Evolutionary conservation across 1,284 basidiomycete genomes (phyloP), one percentile per base, ranked within the genome.

Genomic region (Meira nashicola): DNA sequence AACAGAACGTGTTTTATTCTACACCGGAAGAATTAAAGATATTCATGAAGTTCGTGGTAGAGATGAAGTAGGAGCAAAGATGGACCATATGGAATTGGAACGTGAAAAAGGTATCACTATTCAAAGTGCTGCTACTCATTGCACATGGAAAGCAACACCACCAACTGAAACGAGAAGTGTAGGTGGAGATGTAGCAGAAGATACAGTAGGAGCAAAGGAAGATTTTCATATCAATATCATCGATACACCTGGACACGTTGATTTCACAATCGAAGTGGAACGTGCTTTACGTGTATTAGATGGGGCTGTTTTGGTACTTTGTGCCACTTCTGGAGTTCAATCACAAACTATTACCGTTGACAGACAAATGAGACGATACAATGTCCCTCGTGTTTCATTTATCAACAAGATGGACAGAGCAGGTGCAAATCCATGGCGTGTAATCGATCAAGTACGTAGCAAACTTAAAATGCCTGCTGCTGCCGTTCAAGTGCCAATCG

Each of bases 341-440:
- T 88, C 89, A 80, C 95, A 99, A 85, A 98, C 95, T 1, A 98
- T 94, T 54, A 99, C 95, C 9, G 95, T 99, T 54, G 95, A 98
- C 81, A 84, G 95, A 66, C 95, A 98, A 83, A 98, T 98, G 95
- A 84, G 90, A 68, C 86, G 95, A 44, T 98, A 98, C 68, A 66
- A 78, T 87, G 92, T 99, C 62, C 95, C 95, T 59, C 85, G 95
- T 55, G 84, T 98, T 62, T 94, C 92, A 0, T 99, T 98, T 78
- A 88, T 99, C 78, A 99, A 98, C 82, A 98, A 99, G 82, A 98
- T 99, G 95, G 95, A 99, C 78, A 85, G 92, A 68, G 92, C 93
- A 60, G 95, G 95, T 57, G 90, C 94, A 37, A 97, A 97, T 80
- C 95, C 95, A 3, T 94, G 90, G 89, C 84, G 92, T 59, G 92